A percentile compares a stretch with the other conserved stretches of the same genome.
Conservation (phyloP, 169 alveolate genomes). For the Cryptosporidium sp. region DNA sequence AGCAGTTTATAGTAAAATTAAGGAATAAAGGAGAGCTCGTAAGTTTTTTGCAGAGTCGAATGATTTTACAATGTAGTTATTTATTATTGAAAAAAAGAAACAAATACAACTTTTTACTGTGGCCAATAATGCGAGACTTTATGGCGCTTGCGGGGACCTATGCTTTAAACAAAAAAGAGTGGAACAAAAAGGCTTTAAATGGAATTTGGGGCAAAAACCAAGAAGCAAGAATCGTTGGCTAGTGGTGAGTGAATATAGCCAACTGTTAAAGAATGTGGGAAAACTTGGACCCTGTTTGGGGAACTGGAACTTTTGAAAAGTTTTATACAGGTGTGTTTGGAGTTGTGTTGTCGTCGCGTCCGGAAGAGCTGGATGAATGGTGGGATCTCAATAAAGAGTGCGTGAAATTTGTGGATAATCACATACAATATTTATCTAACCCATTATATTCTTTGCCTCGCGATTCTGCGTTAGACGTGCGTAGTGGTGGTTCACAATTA, state of each 20-base stretch:
- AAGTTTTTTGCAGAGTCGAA: no score
- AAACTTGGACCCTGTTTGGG: slow-evolving; percentile 69
- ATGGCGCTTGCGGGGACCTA: slow-evolving; percentile 11
- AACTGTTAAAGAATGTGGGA: slow-evolving; percentile 52
- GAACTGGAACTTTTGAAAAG: slow-evolving; percentile 65
- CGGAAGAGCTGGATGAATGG: slow-evolving; percentile 70
- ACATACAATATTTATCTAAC: slow-evolving; percentile 38
- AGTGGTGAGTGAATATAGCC: neutral
- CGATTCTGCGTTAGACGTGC: slow-evolving; percentile 46
- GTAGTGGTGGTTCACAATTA: slow-evolving; percentile 6
- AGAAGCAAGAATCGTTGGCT: neutral
- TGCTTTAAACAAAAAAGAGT: neutral
- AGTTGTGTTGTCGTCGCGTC: slow-evolving; percentile 46
- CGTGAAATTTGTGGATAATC: slow-evolving; percentile 21
- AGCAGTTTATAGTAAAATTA: neutral
- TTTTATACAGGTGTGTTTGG: slow-evolving; percentile 50
- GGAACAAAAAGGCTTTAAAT: neutral
- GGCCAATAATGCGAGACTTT: neutral
- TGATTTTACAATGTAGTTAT: no score
- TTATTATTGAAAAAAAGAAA: neutral
- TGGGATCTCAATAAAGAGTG: slow-evolving; percentile 65
- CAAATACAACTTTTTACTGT: slow-evolving; percentile 1
- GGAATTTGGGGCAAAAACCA: slow-evolving; percentile 2
- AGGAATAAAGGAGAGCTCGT: no score
- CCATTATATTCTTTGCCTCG: slow-evolving; percentile 64